Conservation (phyloP, 768 basidiomycete species). For the Leccinum olivaceopallidum region DNA sequence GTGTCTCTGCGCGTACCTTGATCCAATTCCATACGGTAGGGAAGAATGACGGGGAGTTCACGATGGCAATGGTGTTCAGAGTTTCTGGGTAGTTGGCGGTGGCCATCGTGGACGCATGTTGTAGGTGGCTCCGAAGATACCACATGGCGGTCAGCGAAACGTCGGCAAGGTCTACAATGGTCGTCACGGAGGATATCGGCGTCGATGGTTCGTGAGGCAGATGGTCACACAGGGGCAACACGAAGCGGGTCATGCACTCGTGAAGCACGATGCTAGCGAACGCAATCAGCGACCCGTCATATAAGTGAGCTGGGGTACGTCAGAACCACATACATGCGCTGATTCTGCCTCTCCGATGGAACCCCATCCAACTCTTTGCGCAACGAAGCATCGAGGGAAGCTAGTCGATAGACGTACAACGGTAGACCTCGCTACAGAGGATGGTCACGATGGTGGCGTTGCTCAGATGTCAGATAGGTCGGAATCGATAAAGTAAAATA, state of each 20-base stretch:
- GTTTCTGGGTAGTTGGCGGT: conserved; percentile 86
- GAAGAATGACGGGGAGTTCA: conserved; percentile 84
- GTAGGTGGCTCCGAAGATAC: conserved; percentile 67
- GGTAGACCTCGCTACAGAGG: conserved; percentile 59
- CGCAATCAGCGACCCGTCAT: not conserved
- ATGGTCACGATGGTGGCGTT: not conserved
- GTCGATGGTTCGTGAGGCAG: conserved; percentile 54
- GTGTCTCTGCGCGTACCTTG: conserved; percentile 45
- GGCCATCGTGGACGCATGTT: conserved; percentile 72
- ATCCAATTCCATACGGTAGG: conserved; percentile 84
- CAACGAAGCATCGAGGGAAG: conserved; percentile 50
- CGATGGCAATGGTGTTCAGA: conserved; percentile 60
- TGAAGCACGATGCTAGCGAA: conserved; percentile 56
- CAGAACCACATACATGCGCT: conserved; percentile 61
- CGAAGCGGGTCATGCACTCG: conserved; percentile 67
- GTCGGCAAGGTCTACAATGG: conserved; percentile 72
- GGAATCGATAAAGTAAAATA: not conserved
- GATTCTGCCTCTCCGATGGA: conserved; percentile 55
- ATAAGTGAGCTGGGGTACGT: too few relatives aligned
- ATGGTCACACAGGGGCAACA: conserved; percentile 60
- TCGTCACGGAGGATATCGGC: conserved; percentile 59
- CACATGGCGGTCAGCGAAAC: conserved; percentile 68
- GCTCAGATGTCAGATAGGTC: not conserved
- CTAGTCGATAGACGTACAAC: conserved; percentile 73
- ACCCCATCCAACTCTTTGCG: conserved; percentile 62